Conservation (phyloP, 129 eudicot species). For the Rutidosis leptorrhynchoides region DNA sequence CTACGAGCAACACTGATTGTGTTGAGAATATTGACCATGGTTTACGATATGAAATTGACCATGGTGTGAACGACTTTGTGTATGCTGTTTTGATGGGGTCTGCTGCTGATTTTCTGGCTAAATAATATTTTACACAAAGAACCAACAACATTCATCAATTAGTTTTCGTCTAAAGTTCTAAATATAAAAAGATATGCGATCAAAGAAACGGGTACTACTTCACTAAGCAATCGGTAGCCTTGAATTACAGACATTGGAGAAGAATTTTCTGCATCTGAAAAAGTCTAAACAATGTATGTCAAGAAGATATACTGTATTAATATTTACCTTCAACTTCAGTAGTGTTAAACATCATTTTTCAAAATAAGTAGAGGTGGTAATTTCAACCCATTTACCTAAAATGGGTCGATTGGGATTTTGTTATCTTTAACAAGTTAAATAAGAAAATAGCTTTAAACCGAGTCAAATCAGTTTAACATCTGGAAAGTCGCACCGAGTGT, state of each 20-base stretch:
- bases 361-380: constrained; percentile 9
- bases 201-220: constrained; percentile 41
- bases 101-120: constrained; percentile 58
- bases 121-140: constrained; percentile 8
- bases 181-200: background rate
- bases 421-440: background rate
- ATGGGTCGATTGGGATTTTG: background rate
- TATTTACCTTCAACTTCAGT: constrained; percentile 10
- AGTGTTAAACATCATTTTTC: constrained; percentile 12
- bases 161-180: background rate
- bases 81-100: constrained; percentile 63
- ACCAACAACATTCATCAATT: background rate
- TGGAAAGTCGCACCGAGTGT: background rate
- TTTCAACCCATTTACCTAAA: too few species aligned
- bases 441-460: background rate
- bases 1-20: constrained; percentile 59
- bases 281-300: constrained; percentile 42
- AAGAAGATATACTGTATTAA: constrained; percentile 21
- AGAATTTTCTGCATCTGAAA: constrained; percentile 54
- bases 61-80: constrained; percentile 57
- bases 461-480: constrained; percentile 1
- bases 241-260: constrained; percentile 60
- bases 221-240: constrained; percentile 55
- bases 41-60: constrained; percentile 63
- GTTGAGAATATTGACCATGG: constrained; percentile 55